Evolutionary conservation across 495 filamentous ascomycete species (phyloP), one percentile per base, ranked within the genome.

Genomic region (Neurospora hispaniola): DNA sequence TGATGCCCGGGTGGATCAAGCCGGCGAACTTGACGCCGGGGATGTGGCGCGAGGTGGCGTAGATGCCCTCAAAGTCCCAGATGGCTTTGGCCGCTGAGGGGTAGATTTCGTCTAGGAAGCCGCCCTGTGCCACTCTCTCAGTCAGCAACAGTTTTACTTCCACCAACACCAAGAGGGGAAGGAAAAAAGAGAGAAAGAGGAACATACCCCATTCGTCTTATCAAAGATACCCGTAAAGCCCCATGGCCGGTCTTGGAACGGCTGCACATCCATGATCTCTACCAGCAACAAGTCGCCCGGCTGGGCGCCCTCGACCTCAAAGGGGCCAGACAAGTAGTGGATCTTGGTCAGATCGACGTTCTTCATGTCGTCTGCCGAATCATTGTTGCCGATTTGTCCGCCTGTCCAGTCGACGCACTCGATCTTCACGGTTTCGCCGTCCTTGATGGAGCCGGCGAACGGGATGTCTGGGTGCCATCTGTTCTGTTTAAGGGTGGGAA

Each of bases 1-100:
- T 84, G 72, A 98, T 97, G 3, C 95, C 95, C 0, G 95, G 94
- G 78, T 98, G 95, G 78, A 98, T 97, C 43, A 97, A 83, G n/a
- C 94, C 94, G 14, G 93, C 88, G 79, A 96, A 97, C 71, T 92
- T 90, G 72, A 97, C 93, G 75, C 90, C 88, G 0, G 94, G 94
- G 76, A 98, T 94, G 80, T 98, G 95, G 0, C 95, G 89, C 12
- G 91, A 94, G 35, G 92, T 92, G 85, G 93, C 96, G 82, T 91
- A 94, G 77, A 98, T 97, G 73, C 95, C 95, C 78, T 97, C 94
- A 74, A 98, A 97, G 78, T 97, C 95, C 94, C 95, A 98, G 78
- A 98, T 97, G 0, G 95, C 95, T 78, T 96, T 96, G 18, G 93
- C 93, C 89, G 93, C 87, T 10, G 93, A 89, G 0, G 94, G 94